Conservation (phyloP, 192 early-diverging fungal genomes). For the Coemansia javaensis region DNA sequence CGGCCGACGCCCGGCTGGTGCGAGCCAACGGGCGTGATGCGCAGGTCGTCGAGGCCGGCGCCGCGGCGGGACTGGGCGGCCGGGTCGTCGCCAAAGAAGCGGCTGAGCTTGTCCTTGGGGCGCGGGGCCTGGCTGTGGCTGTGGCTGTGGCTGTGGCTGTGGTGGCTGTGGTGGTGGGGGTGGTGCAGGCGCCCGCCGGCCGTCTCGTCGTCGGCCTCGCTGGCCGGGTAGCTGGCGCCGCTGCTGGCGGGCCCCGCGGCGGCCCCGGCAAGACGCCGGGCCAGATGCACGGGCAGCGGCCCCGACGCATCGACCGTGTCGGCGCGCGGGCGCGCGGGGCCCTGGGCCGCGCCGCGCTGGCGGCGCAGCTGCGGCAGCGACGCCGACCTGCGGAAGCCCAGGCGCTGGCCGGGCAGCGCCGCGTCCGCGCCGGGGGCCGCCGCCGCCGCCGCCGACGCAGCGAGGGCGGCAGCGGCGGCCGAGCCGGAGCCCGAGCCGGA, state of each 20-base stretch:
- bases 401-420: slow-evolving; percentile 4
- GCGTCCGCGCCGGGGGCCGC: neutral
- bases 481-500: neutral
- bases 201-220: slow-evolving; percentile 7
- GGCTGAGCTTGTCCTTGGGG: slow-evolving; percentile 52
- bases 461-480: slow-evolving; percentile 14
- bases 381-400: slow-evolving; percentile 32
- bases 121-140: slow-evolving; percentile 12
- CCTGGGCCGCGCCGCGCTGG: neutral
- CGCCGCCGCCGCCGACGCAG: slow-evolving; percentile 33
- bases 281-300: slow-evolving; percentile 26
- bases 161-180: too few species aligned
- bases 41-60: slow-evolving; percentile 19
- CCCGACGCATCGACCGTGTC: slow-evolving; percentile 41
- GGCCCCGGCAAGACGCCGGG: slow-evolving; percentile 33
- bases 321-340: slow-evolving; percentile 28
- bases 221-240: neutral
- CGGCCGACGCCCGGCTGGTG: slow-evolving; percentile 14
- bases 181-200: too few species aligned
- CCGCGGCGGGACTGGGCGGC: slow-evolving; percentile 19
- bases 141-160: too few species aligned
- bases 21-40: slow-evolving; percentile 26
- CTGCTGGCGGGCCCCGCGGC: too few species aligned
- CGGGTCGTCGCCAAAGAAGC: slow-evolving; percentile 61
- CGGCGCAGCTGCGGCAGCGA: slow-evolving; percentile 4